Evolutionary conservation across 805 yeast species (phyloP), one percentile per base, ranked within the genome.

Genomic region (Yamadazyma takamatsuzukensis): DNA sequence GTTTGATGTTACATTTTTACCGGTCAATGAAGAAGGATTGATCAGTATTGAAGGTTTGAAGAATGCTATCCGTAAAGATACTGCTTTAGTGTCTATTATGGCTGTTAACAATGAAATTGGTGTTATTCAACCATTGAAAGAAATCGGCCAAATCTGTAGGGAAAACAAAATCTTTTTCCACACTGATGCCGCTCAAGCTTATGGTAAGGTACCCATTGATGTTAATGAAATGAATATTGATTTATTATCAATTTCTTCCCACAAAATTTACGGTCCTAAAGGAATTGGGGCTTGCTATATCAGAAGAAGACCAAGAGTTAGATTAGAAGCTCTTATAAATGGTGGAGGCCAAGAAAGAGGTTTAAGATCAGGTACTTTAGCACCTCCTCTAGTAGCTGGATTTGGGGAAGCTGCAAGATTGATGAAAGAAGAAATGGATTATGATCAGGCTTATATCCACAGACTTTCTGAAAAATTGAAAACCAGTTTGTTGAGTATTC

Each of bases 261-360:
- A 93, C 65, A 93, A 93, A 67, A 81, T 93, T 42, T 93, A 93
- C 62, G 98, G 98, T 5, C 98, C 98, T 47, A 93, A 82, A 76
- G 98, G 98, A 42, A 76, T 88, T 39, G 98, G 98, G 51, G 98
- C 98, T 7, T 71, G 89, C 47, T 93, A 74, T 54, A 90, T 93
- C 24, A 80, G 98, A 66, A 84, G 98, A 73, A 82, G 98, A 63
- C 98, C 98, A 42, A 81, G 98, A 64, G 98, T 93, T 30, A 83
- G 98, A 74, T 58, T 93, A 41, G 97, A 89, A 44, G 96, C 98
- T 15, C 70, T 93, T 34, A 84, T 93, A 47, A 83, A 88, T 39
- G 98, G 98, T 45, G 98, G 98, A 64, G 98, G 98, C 33, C 98
- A 93, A 68, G 98, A 93, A 68, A 83, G 98, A 69, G 98, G 98